Evolutionary conservation across 1,284 basidiomycete genomes (phyloP).

Genomic region (Ustilago sp.): DNA sequence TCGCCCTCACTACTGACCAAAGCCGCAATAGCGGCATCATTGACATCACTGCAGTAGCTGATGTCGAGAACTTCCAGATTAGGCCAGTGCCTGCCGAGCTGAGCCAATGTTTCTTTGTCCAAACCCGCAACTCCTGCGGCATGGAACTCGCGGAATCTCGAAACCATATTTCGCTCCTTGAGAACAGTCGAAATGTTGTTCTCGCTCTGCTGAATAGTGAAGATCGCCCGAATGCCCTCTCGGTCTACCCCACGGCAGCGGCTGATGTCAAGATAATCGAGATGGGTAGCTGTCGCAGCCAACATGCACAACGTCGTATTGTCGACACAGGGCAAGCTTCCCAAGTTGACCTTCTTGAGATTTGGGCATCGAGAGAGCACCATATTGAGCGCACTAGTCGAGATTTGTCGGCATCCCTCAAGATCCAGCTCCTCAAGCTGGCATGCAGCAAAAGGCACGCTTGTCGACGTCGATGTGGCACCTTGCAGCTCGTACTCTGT

Average conservation of each 20-base stretch:
- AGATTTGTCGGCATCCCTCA: constrained; percentile 78
- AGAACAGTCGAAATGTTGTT: constrained; percentile 11
- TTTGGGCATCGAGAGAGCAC: constrained; percentile 79
- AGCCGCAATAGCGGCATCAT: constrained; percentile 80
- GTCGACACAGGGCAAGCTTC: constrained; percentile 78
- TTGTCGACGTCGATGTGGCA: constrained; percentile 12
- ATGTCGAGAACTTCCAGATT: constrained; percentile 83
- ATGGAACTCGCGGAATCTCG: constrained; percentile 71
- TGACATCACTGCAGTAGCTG: constrained; percentile 76
- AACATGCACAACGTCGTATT: constrained; percentile 80
- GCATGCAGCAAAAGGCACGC: constrained; percentile 20
- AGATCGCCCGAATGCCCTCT: constrained; percentile 72
- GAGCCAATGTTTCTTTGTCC: constrained; percentile 75
- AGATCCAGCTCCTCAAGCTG: constrained; percentile 75
- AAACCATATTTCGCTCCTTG: constrained; percentile 37
- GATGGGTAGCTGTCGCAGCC: constrained; percentile 73
- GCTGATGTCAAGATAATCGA: constrained; percentile 79
- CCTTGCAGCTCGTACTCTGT: constrained; percentile 2
- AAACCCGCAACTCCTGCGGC: constrained; percentile 77
- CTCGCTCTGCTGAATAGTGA: constrained; percentile 33
- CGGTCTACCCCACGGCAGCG: constrained; percentile 80
- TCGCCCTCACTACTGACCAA: constrained; percentile 72
- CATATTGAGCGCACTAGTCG: constrained; percentile 77
- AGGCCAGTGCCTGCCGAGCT: constrained; percentile 70
- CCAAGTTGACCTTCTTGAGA: constrained; percentile 76